Conservation (phyloP, 768 basidiomycete genomes). For the Trametes coccinea region DNA sequence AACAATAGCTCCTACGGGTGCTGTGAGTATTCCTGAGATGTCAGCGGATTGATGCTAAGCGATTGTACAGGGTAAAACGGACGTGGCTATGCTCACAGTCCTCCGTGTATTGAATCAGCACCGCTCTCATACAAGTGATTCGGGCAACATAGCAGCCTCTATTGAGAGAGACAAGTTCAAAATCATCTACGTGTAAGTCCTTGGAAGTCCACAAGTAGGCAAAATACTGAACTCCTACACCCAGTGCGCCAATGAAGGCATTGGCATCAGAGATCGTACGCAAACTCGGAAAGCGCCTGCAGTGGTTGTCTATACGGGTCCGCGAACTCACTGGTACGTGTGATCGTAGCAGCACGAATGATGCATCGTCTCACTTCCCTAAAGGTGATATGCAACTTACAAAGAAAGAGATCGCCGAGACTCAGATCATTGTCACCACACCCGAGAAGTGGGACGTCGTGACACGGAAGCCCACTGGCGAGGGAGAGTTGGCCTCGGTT, state of each 20-base stretch:
- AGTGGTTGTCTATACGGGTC: slow-evolving; percentile 85
- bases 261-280: slow-evolving; percentile 93
- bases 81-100: slow-evolving; percentile 93
- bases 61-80: slow-evolving; percentile 86
- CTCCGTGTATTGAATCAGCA: slow-evolving; percentile 86
- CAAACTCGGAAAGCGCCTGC: slow-evolving; percentile 86
- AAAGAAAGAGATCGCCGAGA: slow-evolving; percentile 88
- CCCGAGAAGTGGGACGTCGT: slow-evolving; percentile 99
- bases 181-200: slow-evolving; percentile 88
- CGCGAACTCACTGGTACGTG: slow-evolving; percentile 81
- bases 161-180: slow-evolving; percentile 82
- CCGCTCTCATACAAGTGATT: slow-evolving; percentile 34
- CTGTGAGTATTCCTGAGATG: slow-evolving; percentile 52
- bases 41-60: background rate
- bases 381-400: slow-evolving; percentile 95
- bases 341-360: background rate
- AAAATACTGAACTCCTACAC: background rate
- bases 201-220: background rate
- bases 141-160: slow-evolving; percentile 41
- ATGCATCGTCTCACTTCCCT: background rate
- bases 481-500: slow-evolving; percentile 94
- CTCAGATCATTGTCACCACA: slow-evolving; percentile 97
- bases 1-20: slow-evolving; percentile 88
- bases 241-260: slow-evolving; percentile 97
- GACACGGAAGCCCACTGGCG: slow-evolving; percentile 93